These are phyloP conservation scores for Talaromyces wortmannii DNA, from an alignment of 495 filamentous ascomycete genomes.

Conservation along the genomic window DNA sequence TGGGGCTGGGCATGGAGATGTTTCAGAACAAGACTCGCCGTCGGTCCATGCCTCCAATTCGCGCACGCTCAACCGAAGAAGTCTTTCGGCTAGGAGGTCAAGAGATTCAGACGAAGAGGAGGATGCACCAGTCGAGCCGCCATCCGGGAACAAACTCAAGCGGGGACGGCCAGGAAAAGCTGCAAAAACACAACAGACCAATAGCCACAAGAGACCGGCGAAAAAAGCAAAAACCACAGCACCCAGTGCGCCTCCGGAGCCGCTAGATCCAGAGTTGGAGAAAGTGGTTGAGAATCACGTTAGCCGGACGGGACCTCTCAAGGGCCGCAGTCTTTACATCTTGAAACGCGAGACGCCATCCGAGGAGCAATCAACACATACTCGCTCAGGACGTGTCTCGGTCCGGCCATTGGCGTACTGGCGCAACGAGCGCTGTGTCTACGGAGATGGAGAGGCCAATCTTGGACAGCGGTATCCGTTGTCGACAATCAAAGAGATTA, in stretches of 20 bases:
- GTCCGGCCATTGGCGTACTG: constrained; percentile 80
- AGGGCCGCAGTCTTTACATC: constrained; percentile 59
- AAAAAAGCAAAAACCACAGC: constrained; percentile 29
- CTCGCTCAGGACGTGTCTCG: constrained; percentile 49
- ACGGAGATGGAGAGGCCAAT: constrained; percentile 48
- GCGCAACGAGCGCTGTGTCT: constrained; percentile 74
- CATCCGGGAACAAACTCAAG: constrained; percentile 8
- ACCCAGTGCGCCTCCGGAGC: constrained; percentile 4
- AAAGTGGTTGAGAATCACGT: constrained; percentile 35
- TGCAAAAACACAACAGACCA: constrained; percentile 12
- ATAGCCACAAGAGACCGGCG: constrained; percentile 17
- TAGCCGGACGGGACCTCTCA: constrained; percentile 36
- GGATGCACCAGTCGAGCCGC: constrained; percentile 9
- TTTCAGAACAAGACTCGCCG: constrained; percentile 45
- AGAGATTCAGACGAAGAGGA: constrained; percentile 8
- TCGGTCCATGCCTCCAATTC: constrained; percentile 7
- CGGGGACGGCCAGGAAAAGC: constrained; percentile 27
- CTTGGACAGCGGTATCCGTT: constrained; percentile 50
- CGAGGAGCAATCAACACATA: constrained; percentile 39
- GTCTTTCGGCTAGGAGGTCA: background rate
- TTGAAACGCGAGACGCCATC: constrained; percentile 61
- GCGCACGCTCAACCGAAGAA: constrained; percentile 4
- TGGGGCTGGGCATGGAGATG: constrained; percentile 16
- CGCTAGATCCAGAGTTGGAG: constrained; percentile 27
- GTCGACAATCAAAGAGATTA: constrained; percentile 64